Percentiles rank a stretch among this genome's conserved stretches.
phyloP scores from a whole-genome alignment of 345 rosid species.

The Gossypium ekmanianum region DNA sequence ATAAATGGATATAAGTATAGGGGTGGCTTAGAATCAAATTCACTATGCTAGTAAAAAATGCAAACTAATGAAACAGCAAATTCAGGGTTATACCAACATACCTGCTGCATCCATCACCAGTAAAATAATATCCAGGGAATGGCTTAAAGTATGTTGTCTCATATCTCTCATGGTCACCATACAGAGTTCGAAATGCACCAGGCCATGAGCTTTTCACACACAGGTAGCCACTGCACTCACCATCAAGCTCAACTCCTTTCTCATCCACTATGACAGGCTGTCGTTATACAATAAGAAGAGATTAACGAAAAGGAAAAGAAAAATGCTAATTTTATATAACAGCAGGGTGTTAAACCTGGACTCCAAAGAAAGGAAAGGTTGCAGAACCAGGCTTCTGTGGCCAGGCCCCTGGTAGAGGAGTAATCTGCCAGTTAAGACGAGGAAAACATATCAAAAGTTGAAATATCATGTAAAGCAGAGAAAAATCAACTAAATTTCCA shows the following conservation, averaged over 20 bases:
- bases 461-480: constrained; percentile 1
- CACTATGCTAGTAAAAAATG: background rate
- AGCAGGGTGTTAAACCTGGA: constrained; percentile 55
- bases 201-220: constrained; percentile 95
- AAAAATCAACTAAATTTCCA: background rate
- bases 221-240: constrained; percentile 89
- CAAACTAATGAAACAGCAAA: background rate
- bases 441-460: constrained; percentile 8
- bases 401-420: constrained; percentile 99
- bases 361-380: constrained; percentile 99
- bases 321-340: constrained; percentile 4
- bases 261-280: constrained; percentile 96
- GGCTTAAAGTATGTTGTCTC: constrained; percentile 97
- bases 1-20: background rate
- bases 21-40: background rate
- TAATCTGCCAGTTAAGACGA: constrained; percentile 50
- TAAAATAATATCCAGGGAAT: constrained; percentile 88
- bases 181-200: constrained; percentile 93
- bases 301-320: constrained; percentile 1
- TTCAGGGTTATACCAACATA: constrained; percentile 16
- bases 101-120: constrained; percentile 98
- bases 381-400: constrained; percentile 99
- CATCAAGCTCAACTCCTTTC: constrained; percentile 91
- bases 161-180: constrained; percentile 97
- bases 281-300: constrained; percentile 20